Percentiles rank a stretch among this genome's conserved stretches.
These are phyloP conservation scores for Lactarius hatsudake DNA, from an alignment of 768 basidiomycete genomes.

Conservation along the genomic window DNA sequence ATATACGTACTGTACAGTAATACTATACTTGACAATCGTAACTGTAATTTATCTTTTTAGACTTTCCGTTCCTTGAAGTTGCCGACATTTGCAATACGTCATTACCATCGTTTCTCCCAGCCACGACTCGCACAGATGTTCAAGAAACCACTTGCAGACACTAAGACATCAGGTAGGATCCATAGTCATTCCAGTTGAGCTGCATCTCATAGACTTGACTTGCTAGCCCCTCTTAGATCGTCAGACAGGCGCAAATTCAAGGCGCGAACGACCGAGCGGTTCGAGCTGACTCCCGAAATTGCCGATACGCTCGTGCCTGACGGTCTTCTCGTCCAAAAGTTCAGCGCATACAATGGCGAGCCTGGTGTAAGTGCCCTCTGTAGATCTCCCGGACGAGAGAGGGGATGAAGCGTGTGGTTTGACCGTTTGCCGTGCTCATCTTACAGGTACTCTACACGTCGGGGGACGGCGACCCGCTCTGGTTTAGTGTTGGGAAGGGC, in stretches of 20 bases:
- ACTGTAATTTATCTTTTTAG: neutral
- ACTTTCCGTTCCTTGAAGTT: neutral
- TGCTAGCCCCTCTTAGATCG: conserved; percentile 58
- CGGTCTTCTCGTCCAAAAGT: conserved; percentile 64
- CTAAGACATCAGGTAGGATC: conserved; percentile 59
- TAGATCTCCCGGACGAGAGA: neutral
- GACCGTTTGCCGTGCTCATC: neutral
- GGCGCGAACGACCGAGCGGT: conserved; percentile 52
- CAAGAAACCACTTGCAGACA: conserved; percentile 67
- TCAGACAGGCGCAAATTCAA: conserved; percentile 73
- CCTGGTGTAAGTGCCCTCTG: conserved; percentile 52
- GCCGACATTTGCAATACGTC: neutral
- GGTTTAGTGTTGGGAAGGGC: conserved; percentile 73
- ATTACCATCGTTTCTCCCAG: neutral
- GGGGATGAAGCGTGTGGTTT: neutral
- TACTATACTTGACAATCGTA: too few relatives aligned
- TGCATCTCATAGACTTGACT: conserved; percentile 1
- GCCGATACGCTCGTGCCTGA: conserved; percentile 74
- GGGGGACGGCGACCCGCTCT: conserved; percentile 66
- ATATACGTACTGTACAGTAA: too few relatives aligned
- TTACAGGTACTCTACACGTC: conserved; percentile 61
- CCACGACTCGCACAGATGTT: conserved; percentile 51
- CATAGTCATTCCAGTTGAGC: neutral
- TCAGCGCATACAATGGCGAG: conserved; percentile 60
- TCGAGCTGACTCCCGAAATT: conserved; percentile 49